phyloP scores from a whole-genome alignment of 345 rosid species.

The Orychophragmus violaceus region DNA sequence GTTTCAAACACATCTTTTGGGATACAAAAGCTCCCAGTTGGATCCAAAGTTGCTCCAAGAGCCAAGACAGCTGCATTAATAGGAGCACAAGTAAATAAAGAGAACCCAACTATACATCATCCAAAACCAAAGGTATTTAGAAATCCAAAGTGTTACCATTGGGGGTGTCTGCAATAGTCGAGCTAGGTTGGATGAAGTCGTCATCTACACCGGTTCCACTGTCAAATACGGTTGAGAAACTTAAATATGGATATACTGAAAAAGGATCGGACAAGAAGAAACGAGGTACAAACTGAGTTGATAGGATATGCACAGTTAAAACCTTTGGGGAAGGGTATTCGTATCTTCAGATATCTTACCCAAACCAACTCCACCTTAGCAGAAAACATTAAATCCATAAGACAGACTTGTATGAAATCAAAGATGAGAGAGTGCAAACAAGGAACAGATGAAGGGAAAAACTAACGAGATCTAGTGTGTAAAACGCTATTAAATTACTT shows the following conservation, averaged over 20 bases:
- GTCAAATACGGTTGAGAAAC: not conserved
- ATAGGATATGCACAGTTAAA: not conserved
- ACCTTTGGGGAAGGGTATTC: constrained; percentile 28
- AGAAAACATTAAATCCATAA: not conserved
- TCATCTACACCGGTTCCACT: constrained; percentile 24
- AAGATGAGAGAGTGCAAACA: not conserved
- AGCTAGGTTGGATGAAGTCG: constrained; percentile 12
- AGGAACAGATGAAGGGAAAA: not conserved
- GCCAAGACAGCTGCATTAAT: constrained; percentile 28
- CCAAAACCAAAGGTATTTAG: not conserved
- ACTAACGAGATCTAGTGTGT: constrained; percentile 26
- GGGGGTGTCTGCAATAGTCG: constrained; percentile 4
- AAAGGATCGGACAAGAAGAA: not conserved
- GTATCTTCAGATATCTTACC: constrained; percentile 22
- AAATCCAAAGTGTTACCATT: constrained; percentile 29
- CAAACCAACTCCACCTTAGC: constrained; percentile 21
- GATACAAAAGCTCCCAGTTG: constrained; percentile 23
- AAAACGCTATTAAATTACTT: constrained; percentile 8
- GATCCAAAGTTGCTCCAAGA: constrained; percentile 35
- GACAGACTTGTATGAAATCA: not conserved
- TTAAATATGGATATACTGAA: not conserved
- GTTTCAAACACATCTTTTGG: constrained; percentile 36
- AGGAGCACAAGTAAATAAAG: not conserved
- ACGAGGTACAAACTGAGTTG: not conserved
- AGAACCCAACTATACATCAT: constrained; percentile 8